Conservation (phyloP, 2,329 filamentous ascomycete genomes). For the Exophiala sideris region DNA sequence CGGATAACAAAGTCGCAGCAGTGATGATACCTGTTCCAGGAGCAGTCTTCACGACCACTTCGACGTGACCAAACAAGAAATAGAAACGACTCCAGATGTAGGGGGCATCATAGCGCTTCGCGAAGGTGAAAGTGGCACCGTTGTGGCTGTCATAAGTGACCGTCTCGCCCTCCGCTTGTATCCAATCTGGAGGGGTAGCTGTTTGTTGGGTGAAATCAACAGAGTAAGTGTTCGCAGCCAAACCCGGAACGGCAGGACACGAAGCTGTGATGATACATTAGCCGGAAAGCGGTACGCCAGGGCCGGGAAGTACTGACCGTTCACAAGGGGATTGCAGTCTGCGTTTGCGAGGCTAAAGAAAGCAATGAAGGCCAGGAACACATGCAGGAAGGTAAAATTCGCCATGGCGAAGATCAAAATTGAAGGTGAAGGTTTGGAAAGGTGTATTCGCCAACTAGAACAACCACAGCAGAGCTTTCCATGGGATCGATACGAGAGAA, state of each 20-base stretch:
- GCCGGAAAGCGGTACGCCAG: not conserved
- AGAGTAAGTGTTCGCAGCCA: constrained; percentile 68
- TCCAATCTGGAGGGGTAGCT: constrained; percentile 62
- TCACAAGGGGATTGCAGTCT: constrained; percentile 18
- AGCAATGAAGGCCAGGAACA: constrained; percentile 1
- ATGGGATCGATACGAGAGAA: not conserved
- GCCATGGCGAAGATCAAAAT: constrained; percentile 2
- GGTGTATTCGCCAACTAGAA: not conserved
- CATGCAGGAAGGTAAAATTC: constrained; percentile 1
- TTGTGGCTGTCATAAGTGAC: constrained; percentile 66
- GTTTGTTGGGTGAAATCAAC: constrained; percentile 78
- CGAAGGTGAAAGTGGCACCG: constrained; percentile 51
- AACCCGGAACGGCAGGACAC: constrained; percentile 73
- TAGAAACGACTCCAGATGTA: constrained; percentile 47
- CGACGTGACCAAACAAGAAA: constrained; percentile 53
- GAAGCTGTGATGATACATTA: constrained; percentile 12
- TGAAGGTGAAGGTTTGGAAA: not conserved
- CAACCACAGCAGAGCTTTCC: not conserved
- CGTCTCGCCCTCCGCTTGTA: constrained; percentile 61
- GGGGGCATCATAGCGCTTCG: constrained; percentile 48
- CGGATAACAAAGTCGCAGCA: constrained; percentile 90
- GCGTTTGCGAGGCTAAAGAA: constrained; percentile 6
- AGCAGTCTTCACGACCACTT: constrained; percentile 47
- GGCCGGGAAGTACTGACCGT: constrained; percentile 10
- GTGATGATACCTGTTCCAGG: constrained; percentile 80